Base-by-base conservation (phyloP, 768 basidiomycete genomes). In the Pleurotus platypus region DNA sequence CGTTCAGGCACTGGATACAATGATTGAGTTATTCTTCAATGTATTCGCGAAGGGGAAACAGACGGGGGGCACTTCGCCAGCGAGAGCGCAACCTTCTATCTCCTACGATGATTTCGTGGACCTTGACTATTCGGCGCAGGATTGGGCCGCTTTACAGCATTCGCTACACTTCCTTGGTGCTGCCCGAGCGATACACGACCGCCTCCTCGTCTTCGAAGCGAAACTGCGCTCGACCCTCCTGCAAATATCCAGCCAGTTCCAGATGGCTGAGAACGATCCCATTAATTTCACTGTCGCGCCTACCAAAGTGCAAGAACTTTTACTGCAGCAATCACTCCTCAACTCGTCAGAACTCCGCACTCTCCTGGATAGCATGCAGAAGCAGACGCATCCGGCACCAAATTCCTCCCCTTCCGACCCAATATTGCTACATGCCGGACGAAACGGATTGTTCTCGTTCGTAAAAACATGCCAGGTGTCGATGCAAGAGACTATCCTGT, bases 131-230 rank as follows among this genome's bases (percentile, higher is more conserved):
- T 87, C 90, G 2, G 74, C 86, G 3, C 85, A 92, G 57, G 95
- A 98, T 69, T 97, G 94, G 92, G 80, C 84, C 2, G 78, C 84
- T 26, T 93, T 98, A 57, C 95, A 97, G 69, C 71, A 84, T 9
- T 85, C 85, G 2, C 71, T 98, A 12, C 92, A 93, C 66, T 78
- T 95, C 39, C 81, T 98, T 40, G 85, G 90, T n/a, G 84, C 90
- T 35, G 89, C 87, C 24, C 83, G 88, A 4, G 79, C 82, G 1
- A 79, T 95, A 15, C 80, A 78, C 38, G 90, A 92, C 40, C 85
- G 87, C 20, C 71, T 94, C 24, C 62, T 67, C 3, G 65, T 69
- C 35, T 93, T 96, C 64, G 93, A 98, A 71, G 70, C 69, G 4
- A 89, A 86, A 61, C 65, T 98, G 47, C 80, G 81, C 49, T 72